Percentiles rank a stretch among this genome's conserved stretches.
These are phyloP conservation scores for Sugiyamaella novakii DNA, from an alignment of 1,139 yeast species.

Conservation along the genomic window DNA sequence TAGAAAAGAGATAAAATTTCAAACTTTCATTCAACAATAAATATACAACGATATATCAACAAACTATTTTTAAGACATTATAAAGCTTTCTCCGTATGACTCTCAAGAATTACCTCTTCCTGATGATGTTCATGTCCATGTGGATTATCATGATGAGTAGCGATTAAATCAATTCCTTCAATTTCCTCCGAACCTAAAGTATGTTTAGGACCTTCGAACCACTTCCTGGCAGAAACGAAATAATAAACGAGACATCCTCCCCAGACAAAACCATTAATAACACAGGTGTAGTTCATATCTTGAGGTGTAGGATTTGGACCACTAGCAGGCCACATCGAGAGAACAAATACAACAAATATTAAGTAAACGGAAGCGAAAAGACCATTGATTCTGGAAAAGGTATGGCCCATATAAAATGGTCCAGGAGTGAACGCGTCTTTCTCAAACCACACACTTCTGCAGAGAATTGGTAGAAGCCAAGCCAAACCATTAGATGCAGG, in stretches of 20 bases:
- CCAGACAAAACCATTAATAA: conserved; percentile 66
- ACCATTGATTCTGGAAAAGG: conserved; percentile 45
- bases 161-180: conserved; percentile 11
- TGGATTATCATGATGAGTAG: conserved; percentile 2
- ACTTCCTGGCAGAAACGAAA: conserved; percentile 56
- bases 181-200: conserved; percentile 46
- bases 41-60: too few species aligned
- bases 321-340: conserved; percentile 58
- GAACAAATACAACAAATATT: conserved; percentile 56
- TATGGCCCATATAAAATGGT: conserved; percentile 59
- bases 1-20: too few species aligned
- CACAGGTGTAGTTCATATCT: conserved; percentile 64
- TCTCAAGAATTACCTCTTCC: too few species aligned
- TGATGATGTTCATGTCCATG: not conserved
- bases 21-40: too few species aligned
- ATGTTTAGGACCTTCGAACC: conserved; percentile 65
- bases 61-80: too few species aligned
- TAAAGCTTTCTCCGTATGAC: too few species aligned
- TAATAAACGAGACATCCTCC: conserved; percentile 54
- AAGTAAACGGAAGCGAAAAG: conserved; percentile 43
- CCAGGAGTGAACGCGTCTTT: conserved; percentile 61
- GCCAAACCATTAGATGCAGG: conserved; percentile 65
- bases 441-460: conserved; percentile 47
- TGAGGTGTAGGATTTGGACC: conserved; percentile 52
- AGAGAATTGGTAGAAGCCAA: conserved; percentile 59